phyloP scores from a whole-genome alignment of 768 basidiomycete genomes.

The Cubamyces sp. region DNA sequence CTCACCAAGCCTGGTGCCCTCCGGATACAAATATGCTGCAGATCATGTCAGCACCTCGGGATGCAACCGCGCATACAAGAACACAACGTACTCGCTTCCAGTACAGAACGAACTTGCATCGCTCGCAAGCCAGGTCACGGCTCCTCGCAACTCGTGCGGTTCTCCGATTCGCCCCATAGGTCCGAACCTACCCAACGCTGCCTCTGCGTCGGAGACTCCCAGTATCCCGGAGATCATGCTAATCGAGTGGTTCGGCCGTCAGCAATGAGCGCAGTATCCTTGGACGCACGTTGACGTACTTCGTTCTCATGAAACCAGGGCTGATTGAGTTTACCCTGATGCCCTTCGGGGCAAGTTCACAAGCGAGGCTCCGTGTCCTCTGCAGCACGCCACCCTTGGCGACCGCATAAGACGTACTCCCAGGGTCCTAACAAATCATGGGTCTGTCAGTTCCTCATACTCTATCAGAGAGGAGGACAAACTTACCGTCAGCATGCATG shows the following conservation, averaged over 20 bases:
- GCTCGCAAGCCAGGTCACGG: constrained; percentile 54
- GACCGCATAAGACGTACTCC: constrained; percentile 72
- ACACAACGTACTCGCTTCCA: constrained; percentile 60
- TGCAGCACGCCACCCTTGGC: constrained; percentile 79
- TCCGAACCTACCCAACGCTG: constrained; percentile 53
- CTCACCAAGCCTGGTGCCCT: no score
- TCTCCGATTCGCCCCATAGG: constrained; percentile 69
- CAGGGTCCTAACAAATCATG: constrained; percentile 52
- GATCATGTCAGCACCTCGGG: no score
- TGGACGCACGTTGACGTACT: constrained; percentile 37
- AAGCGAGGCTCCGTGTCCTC: constrained; percentile 81
- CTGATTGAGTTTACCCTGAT: constrained; percentile 79
- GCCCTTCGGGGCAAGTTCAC: constrained; percentile 63
- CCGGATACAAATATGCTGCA: no score
- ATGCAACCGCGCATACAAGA: no score
- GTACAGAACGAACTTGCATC: constrained; percentile 67
- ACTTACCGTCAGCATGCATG: no score
- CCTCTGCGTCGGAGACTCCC: neutral
- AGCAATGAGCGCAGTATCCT: neutral
- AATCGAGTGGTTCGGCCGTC: neutral
- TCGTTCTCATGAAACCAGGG: constrained; percentile 74
- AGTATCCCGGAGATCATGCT: neutral
- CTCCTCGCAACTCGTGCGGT: constrained; percentile 73
- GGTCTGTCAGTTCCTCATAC: neutral
- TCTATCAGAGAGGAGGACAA: no score